A percentile compares a stretch with the other conserved stretches of the same genome.
These are phyloP conservation scores for Schwanniomyces yamadae DNA, from an alignment of 805 yeast species.

Conservation along the genomic window DNA sequence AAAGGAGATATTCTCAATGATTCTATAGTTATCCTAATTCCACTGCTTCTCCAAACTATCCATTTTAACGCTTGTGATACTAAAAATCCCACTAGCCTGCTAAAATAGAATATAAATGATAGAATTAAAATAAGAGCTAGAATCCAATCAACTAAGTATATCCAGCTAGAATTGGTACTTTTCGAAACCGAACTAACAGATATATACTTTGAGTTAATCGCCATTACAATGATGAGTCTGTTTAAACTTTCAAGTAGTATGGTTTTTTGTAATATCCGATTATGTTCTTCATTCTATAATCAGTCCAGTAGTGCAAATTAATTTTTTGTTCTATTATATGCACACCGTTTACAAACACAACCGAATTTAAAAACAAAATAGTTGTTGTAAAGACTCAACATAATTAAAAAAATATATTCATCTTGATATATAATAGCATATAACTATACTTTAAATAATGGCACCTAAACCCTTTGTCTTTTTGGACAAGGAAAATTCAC, in stretches of 20 bases:
- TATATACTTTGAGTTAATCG: constrained; percentile 24
- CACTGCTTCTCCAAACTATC: constrained; percentile 61
- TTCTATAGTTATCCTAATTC: constrained; percentile 63
- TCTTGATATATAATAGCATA: too few species aligned
- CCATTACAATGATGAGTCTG: too few species aligned
- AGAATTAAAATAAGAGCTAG: constrained; percentile 61
- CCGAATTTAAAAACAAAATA: too few species aligned
- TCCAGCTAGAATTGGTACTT: constrained; percentile 44
- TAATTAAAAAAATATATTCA: too few species aligned
- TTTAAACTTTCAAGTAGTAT: too few species aligned
- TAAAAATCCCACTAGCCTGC: constrained; percentile 63
- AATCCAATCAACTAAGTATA: constrained; percentile 82
- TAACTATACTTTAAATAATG: too few species aligned
- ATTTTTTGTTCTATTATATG: too few species aligned
- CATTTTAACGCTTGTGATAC: constrained; percentile 52
- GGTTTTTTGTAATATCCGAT: not conserved
- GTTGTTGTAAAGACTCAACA: too few species aligned
- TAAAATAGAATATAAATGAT: constrained; percentile 71
- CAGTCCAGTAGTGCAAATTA: too few species aligned
- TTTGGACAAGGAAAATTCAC: constrained; percentile 13
- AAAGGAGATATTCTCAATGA: constrained; percentile 73
- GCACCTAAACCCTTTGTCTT: constrained; percentile 3
- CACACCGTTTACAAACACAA: too few species aligned
- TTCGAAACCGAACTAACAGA: constrained; percentile 22
- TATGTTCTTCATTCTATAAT: too few species aligned